Evolutionary conservation across 2,329 filamentous ascomycete species (phyloP), one percentile per base, ranked within the genome.

Genomic region (Exophiala sideris): DNA sequence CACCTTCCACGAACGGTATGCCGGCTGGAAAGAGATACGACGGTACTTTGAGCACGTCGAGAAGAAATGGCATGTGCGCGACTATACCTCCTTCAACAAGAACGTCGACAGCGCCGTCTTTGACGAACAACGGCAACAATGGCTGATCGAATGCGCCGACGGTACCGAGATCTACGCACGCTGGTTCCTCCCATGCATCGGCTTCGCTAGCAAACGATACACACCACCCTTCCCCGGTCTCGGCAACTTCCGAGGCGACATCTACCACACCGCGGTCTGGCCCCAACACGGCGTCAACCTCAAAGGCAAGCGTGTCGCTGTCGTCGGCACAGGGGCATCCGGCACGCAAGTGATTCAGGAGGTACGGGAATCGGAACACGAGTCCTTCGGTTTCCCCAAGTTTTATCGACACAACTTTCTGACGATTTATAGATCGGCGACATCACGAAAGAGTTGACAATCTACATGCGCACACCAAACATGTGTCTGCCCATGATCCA

Each of bases 401-500:
- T n/a, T n/a, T n/a, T n/a, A n/a, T n/a, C n/a, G n/a, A n/a, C n/a
- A n/a, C n/a, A n/a, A n/a, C n/a, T n/a, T n/a, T n/a, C n/a, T n/a
- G n/a, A n/a, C n/a, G n/a, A n/a, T n/a, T n/a, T n/a, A n/a, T n/a
- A n/a, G n/a, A n/a, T 48, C 18, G 52, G 58, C 34, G 38, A 58
- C 11, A 45, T 50, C 5, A 52, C 49, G 21, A 62, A 61, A 32
- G 45, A 64, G 14, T 48, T 64, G 33, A 76, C 70, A 1, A 64
- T 70, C 1, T 71, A 86, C 66, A 82, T 87, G 61, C 77, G 85
- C 11, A 87, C 83, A 1, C 84, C 85, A 0, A 88, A 87, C 39
- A 72, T 71, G 56, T 63, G 60, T 41, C 62, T 87, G 0, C 83
- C 84, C 0, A 85, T 88, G 81, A 73, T 76, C 2, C 76, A 78